These are phyloP conservation scores for Thermomyces lanuginosus DNA, from an alignment of 2,329 filamentous ascomycete genomes.

Conservation along the genomic window DNA sequence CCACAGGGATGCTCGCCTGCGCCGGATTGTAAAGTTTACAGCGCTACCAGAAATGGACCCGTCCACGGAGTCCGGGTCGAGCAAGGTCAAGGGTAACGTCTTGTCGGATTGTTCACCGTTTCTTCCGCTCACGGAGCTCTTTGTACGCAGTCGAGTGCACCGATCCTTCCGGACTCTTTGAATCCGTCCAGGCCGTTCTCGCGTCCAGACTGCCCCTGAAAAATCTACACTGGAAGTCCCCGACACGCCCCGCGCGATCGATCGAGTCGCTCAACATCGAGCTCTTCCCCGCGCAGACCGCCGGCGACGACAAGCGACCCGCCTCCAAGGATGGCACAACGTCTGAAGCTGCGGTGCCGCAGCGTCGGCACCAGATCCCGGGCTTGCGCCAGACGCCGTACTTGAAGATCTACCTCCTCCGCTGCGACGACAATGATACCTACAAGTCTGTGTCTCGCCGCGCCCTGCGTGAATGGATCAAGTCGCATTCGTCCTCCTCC, in stretches of 20 bases:
- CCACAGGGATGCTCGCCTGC: too few species aligned
- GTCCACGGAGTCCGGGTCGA: constrained; percentile 42
- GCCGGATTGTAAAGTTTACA: too few species aligned
- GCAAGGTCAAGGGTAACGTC: constrained; percentile 50
- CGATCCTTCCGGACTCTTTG: constrained; percentile 80
- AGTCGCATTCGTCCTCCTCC: constrained; percentile 55
- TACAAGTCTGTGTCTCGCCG: constrained; percentile 71
- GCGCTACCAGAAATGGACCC: too few species aligned
- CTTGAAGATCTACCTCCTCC: constrained; percentile 71
- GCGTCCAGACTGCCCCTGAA: constrained; percentile 65
- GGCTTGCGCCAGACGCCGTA: constrained; percentile 86
- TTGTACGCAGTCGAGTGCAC: constrained; percentile 67
- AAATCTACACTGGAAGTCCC: constrained; percentile 94
- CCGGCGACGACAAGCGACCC: constrained; percentile 18
- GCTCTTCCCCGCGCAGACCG: constrained; percentile 48
- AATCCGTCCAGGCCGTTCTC: constrained; percentile 61
- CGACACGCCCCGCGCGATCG: constrained; percentile 74
- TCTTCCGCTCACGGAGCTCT: constrained; percentile 6
- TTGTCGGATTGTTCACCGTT: neutral
- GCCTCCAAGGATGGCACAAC: constrained; percentile 17
- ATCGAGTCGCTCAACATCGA: constrained; percentile 88
- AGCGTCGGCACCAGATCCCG: constrained; percentile 80
- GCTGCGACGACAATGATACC: constrained; percentile 88
- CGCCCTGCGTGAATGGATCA: constrained; percentile 81
- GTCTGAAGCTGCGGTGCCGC: constrained; percentile 14